These are phyloP conservation scores for Spathaspora hagerdaliae DNA, from an alignment of 805 yeast genomes.

Conservation along the genomic window DNA sequence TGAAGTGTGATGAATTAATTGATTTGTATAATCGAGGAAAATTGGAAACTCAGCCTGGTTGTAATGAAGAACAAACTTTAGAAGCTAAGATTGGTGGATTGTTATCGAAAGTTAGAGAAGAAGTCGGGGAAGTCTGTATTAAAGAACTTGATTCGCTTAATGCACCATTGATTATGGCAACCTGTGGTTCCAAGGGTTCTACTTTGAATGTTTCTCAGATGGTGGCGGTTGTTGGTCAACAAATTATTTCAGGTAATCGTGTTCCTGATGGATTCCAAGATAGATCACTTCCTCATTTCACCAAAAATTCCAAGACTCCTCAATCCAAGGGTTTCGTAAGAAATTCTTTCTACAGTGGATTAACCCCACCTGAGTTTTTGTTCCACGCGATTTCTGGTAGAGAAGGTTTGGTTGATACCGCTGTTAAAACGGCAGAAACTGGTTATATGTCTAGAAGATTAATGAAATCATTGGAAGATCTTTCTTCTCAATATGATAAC, in stretches of 20 bases:
- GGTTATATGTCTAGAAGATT: constrained; percentile 98
- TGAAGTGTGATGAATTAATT: constrained; percentile 88
- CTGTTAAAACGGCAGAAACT: constrained; percentile 98
- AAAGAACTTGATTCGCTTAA: constrained; percentile 82
- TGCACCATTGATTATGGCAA: constrained; percentile 98
- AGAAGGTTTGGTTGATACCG: constrained; percentile 99
- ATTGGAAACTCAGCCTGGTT: constrained; percentile 97
- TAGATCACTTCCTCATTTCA: constrained; percentile 94
- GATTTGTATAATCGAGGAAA: constrained; percentile 74
- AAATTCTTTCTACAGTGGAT: constrained; percentile 90
- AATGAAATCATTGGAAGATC: constrained; percentile 96
- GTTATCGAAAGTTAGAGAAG: constrained; percentile 95
- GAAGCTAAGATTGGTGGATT: constrained; percentile 97
- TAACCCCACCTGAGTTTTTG: constrained; percentile 93
- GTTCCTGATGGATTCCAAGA: constrained; percentile 99
- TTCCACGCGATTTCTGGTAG: constrained; percentile 99
- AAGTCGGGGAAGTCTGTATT: constrained; percentile 97
- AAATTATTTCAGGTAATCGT: constrained; percentile 96
- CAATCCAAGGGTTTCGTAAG: constrained; percentile 97
- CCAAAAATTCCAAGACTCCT: constrained; percentile 93
- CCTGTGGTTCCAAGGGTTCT: constrained; percentile 99
- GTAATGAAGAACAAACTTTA: constrained; percentile 96
- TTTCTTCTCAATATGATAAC: constrained; percentile 87
- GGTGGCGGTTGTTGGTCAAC: constrained; percentile 99
- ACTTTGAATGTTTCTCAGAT: constrained; percentile 96